phyloP scores from a whole-genome alignment of 192 early-diverging fungal species.

The Umbelopsis vinacea region DNA sequence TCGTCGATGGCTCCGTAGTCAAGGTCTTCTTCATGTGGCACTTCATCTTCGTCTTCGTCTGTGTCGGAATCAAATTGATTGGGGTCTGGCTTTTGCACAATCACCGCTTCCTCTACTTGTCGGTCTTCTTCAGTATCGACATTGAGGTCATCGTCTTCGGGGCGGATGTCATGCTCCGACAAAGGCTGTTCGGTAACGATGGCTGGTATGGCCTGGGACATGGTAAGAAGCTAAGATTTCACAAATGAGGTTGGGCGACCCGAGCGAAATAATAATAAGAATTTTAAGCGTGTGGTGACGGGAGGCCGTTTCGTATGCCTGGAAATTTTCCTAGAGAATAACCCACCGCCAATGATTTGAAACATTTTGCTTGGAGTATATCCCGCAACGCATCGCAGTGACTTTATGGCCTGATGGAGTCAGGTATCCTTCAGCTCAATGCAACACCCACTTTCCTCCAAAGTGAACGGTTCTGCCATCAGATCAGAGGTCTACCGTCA shows the following conservation, averaged over 20 bases:
- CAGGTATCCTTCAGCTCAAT: no score
- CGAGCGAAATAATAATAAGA: no score
- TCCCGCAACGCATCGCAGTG: no score
- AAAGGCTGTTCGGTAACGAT: not conserved
- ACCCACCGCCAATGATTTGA: not conserved
- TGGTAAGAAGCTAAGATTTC: not conserved
- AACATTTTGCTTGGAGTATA: no score
- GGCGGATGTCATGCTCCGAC: not conserved
- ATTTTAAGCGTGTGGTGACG: no score
- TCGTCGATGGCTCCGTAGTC: slow-evolving; percentile 29
- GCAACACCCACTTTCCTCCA: no score
- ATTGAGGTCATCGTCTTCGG: slow-evolving; percentile 40
- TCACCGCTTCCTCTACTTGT: slow-evolving; percentile 32
- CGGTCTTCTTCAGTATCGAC: slow-evolving; percentile 36
- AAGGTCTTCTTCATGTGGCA: slow-evolving; percentile 20
- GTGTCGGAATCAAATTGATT: slow-evolving; percentile 33
- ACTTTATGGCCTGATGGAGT: no score
- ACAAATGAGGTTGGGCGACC: not conserved
- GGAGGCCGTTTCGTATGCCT: no score
- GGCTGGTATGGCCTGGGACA: not conserved
- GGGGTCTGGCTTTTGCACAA: slow-evolving; percentile 39
- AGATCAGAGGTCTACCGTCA: no score
- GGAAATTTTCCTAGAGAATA: not conserved
- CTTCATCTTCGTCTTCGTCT: slow-evolving; percentile 12
- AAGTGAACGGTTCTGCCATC: no score